Conservation (phyloP, 176 grass and related monocot species). For the Cocos nucifera region DNA sequence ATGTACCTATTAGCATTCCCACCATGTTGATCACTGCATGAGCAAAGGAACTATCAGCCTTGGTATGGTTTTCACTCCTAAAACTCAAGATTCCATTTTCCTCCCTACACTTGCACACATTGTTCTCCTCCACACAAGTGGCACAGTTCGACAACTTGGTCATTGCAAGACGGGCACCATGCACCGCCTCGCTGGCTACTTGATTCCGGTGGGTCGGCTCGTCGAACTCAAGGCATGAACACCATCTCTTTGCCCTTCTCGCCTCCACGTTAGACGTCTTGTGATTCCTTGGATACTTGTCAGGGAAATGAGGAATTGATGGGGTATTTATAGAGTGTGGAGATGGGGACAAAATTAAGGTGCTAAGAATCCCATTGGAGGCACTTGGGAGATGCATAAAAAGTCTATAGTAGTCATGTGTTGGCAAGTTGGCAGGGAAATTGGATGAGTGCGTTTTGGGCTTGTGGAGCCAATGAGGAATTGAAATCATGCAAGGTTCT, state of each 20-base stretch:
- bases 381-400: too few relatives aligned
- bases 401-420: too few relatives aligned
- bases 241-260: not conserved
- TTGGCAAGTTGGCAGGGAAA: too few relatives aligned
- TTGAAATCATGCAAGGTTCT: too few relatives aligned
- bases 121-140: conserved; percentile 36
- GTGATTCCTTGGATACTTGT: not conserved
- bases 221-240: not conserved
- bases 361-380: too few relatives aligned
- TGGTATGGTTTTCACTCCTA: conserved; percentile 23
- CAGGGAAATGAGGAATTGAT: not conserved
- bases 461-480: too few relatives aligned
- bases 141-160: conserved; percentile 11
- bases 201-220: conserved; percentile 25
- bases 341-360: not conserved
- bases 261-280: not conserved
- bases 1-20: conserved; percentile 79
- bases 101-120: conserved; percentile 26
- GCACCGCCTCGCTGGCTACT: conserved; percentile 47
- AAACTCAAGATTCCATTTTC: conserved; percentile 1
- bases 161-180: conserved; percentile 36
- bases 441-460: too few relatives aligned
- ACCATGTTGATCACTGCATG: conserved; percentile 79
- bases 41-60: conserved; percentile 49
- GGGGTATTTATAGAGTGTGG: conserved; percentile 25